phyloP scores from a whole-genome alignment of 306 rosid species.

The Begonia peltatifolia region DNA sequence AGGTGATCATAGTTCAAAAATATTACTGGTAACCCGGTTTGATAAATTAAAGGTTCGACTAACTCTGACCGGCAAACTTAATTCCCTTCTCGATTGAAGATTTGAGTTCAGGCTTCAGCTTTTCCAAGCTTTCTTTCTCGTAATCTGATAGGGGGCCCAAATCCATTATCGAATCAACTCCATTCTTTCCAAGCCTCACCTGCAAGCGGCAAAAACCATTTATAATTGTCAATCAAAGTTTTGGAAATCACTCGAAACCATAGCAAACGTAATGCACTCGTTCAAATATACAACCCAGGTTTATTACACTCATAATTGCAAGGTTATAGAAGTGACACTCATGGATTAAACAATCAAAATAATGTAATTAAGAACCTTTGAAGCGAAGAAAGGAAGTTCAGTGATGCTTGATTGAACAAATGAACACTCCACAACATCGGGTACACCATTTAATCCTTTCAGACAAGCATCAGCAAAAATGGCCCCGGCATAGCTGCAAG shows the following conservation, averaged over 20 bases:
- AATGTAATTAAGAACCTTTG: slow-evolving; percentile 42
- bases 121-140: slow-evolving; percentile 66
- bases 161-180: slow-evolving; percentile 66
- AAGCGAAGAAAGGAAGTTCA: slow-evolving; percentile 96
- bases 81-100: slow-evolving; percentile 91
- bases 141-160: slow-evolving; percentile 72
- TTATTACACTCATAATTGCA: too few species aligned
- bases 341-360: neutral
- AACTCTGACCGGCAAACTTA: slow-evolving; percentile 52
- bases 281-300: slow-evolving; percentile 82
- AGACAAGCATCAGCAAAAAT: slow-evolving; percentile 77
- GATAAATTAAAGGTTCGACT: slow-evolving; percentile 10
- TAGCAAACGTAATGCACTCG: too few species aligned
- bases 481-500: too few species aligned
- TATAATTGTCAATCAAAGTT: too few species aligned
- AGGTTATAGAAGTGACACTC: neutral
- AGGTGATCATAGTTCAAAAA: slow-evolving; percentile 12
- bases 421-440: slow-evolving; percentile 85
- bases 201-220: slow-evolving; percentile 12
- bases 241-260: too few species aligned
- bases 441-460: slow-evolving; percentile 87
- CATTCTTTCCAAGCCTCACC: slow-evolving; percentile 93
- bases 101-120: slow-evolving; percentile 57
- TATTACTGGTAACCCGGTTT: slow-evolving; percentile 4
- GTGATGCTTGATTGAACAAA: slow-evolving; percentile 64